Percentiles rank a stretch among this genome's conserved stretches.
These are phyloP conservation scores for Leersia perrieri DNA, from an alignment of 176 grass and related monocot genomes.

Conservation along the genomic window DNA sequence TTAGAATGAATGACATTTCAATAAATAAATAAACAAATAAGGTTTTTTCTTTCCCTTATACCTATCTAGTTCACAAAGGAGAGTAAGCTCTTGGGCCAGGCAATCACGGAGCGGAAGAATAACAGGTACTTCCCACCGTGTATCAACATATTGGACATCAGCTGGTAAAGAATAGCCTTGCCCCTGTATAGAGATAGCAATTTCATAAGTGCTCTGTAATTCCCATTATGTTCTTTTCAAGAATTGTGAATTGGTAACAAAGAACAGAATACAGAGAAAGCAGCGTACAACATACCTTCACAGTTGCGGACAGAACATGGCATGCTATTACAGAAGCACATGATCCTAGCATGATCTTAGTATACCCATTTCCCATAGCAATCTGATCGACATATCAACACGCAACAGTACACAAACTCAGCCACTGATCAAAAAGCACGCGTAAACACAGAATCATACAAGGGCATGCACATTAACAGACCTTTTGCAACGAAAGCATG, in stretches of 20 bases:
- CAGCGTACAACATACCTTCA: conserved; percentile 52
- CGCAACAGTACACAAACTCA: not conserved
- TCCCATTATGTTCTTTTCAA: not conserved
- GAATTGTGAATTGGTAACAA: not conserved
- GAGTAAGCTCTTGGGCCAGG: conserved; percentile 61
- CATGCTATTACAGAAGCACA: conserved; percentile 79
- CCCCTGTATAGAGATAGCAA: conserved; percentile 49
- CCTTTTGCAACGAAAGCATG: conserved; percentile 79
- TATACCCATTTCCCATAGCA: conserved; percentile 70
- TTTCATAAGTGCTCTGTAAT: not conserved
- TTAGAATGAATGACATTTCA: conserved; percentile 7
- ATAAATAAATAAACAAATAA: not conserved
- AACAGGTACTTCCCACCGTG: conserved; percentile 69
- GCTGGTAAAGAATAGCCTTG: conserved; percentile 92
- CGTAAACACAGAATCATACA: too few species aligned
- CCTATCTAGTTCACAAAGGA: conserved; percentile 70
- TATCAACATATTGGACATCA: conserved; percentile 93
- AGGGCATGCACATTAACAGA: not conserved
- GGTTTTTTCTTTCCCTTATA: conserved; percentile 27
- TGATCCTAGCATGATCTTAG: conserved; percentile 79
- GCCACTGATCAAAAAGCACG: not conserved
- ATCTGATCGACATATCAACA: conserved; percentile 48
- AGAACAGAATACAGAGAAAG: not conserved
- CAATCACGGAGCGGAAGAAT: conserved; percentile 81
- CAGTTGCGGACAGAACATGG: conserved; percentile 74